Percentiles rank a stretch among this genome's conserved stretches.
These are phyloP conservation scores for Ceraceosorus guamensis DNA, from an alignment of 1,284 basidiomycete species.

Conservation along the genomic window DNA sequence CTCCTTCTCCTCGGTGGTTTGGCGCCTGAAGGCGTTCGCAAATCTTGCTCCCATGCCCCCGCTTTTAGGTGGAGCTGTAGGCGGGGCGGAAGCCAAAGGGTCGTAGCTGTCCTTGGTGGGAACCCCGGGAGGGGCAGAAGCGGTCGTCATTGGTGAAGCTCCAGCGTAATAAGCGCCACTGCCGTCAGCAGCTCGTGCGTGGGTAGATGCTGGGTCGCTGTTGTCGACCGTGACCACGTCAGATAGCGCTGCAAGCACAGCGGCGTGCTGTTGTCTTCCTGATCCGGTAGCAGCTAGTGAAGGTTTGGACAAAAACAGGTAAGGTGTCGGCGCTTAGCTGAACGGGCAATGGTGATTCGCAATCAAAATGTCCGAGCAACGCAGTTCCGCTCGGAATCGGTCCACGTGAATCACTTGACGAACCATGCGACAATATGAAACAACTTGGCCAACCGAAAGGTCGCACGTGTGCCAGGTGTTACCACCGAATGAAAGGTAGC, in stretches of 20 bases:
- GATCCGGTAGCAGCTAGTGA: too few relatives aligned
- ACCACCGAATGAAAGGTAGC: too few relatives aligned
- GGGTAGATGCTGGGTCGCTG: constrained; percentile 6
- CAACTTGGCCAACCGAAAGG: too few relatives aligned
- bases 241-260: constrained; percentile 33
- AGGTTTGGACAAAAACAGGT: too few relatives aligned
- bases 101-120: constrained; percentile 30
- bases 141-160: constrained; percentile 17
- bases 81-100: constrained; percentile 20
- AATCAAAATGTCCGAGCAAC: too few relatives aligned
- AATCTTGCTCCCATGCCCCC: constrained; percentile 25
- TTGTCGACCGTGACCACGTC: constrained; percentile 33
- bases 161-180: constrained; percentile 19
- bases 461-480: too few relatives aligned
- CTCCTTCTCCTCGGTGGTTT: constrained; percentile 33
- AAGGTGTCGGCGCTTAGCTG: too few relatives aligned
- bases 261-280: not conserved
- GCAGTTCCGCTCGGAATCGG: too few relatives aligned
- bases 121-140: constrained; percentile 21
- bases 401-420: too few relatives aligned
- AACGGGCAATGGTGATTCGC: too few relatives aligned
- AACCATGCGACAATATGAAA: too few relatives aligned
- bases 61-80: constrained; percentile 13
- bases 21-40: constrained; percentile 31
- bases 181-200: constrained; percentile 11